Base-by-base conservation (phyloP, 2,329 filamentous ascomycete species). In the Beauveria asiatica region DNA sequence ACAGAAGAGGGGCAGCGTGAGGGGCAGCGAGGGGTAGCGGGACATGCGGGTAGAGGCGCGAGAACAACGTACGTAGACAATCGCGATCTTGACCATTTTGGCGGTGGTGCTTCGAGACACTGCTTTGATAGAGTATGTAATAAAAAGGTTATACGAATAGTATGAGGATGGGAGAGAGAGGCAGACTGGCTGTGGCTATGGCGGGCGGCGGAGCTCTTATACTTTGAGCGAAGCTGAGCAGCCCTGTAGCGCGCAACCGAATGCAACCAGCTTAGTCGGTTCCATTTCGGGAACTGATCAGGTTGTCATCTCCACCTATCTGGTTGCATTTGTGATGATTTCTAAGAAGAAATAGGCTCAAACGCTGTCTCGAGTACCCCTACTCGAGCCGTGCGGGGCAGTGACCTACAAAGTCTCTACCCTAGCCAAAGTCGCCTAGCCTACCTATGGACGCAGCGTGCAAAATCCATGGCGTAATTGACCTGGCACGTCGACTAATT, bases 11-110 rank as follows among this genome's bases (percentile, higher is more conserved):
- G 53, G 27, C 19, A 56, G 27, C 39, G n/a, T n/a, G 53, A 33
- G 53, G 42, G 53, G 25, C 30, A 46, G 39, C 39, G 44, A 33
- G 30, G 30, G 30, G 30, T 11, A 55, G 39, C 23, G 33, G 17
- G 17, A 51, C 27, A 37, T 10, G 6, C 21, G 3, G n/a, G 27
- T 41, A 7, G 37, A 19, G 11, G 17, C 10, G 25, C 13, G 16
- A 16, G 42, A 4, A 16, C 57, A 51, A 83, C 88, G 68, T 81
- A 92, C 89, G 75, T 85, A 95, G 74, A 96, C 85, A 77, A 96
- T 94, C 69, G 92, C 92, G 72, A 96, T 84, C 81, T 90, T 95
- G 75, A 90, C 90, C 91, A 96, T 95, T 70, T 69, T 82, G 80
- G 64, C 57, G 64, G 60, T 48, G 33, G 37, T 51, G 19, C 2